phyloP scores from a whole-genome alignment of 2,329 filamentous ascomycete genomes.

The Xylariales sp. region DNA sequence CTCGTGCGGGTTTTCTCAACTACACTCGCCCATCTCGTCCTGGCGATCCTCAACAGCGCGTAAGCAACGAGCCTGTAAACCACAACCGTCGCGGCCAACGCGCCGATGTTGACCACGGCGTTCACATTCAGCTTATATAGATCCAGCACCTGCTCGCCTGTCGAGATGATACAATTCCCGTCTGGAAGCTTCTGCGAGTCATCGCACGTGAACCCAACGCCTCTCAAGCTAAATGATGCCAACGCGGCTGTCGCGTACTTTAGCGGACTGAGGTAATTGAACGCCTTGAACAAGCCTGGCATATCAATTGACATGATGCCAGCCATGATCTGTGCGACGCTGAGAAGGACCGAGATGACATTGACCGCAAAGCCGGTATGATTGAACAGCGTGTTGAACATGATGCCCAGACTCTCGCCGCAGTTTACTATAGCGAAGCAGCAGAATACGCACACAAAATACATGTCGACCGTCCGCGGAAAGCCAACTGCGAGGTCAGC shows the following conservation, averaged over 20 bases:
- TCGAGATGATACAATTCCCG: constrained; percentile 60
- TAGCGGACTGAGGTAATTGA: constrained; percentile 69
- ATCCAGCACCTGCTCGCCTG: constrained; percentile 61
- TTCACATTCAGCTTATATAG: constrained; percentile 61
- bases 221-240: constrained; percentile 58
- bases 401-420: constrained; percentile 71
- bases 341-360: constrained; percentile 64
- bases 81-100: constrained; percentile 58
- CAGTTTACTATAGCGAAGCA: constrained; percentile 70
- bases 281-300: constrained; percentile 57
- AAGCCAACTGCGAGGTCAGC: constrained; percentile 62
- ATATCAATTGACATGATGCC: constrained; percentile 68
- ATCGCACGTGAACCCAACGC: constrained; percentile 60
- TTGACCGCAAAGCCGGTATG: constrained; percentile 76
- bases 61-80: constrained; percentile 63
- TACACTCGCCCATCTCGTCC: constrained; percentile 45
- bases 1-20: too few relatives aligned
- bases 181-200: constrained; percentile 52
- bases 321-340: constrained; percentile 65
- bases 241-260: constrained; percentile 66
- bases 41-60: constrained; percentile 48
- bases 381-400: constrained; percentile 71
- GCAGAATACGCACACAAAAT: constrained; percentile 63
- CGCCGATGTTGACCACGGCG: constrained; percentile 56
- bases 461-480: constrained; percentile 57